Evolutionary conservation across 139 green algal species (phyloP).

Genomic region (Zygnema cylindricum): DNA sequence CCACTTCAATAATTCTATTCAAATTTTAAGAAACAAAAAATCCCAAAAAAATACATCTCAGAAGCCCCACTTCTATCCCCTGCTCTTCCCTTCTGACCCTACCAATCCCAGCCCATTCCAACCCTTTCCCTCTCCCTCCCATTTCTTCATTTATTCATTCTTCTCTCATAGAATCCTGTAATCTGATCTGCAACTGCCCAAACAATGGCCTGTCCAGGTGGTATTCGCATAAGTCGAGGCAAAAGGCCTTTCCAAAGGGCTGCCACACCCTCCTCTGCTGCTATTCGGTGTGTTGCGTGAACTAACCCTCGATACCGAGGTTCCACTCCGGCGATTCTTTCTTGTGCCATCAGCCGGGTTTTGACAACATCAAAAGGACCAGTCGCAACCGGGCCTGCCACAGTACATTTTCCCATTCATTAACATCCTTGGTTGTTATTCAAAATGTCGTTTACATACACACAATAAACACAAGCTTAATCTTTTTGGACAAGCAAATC

Average conservation of each 20-base stretch:
- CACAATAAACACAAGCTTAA: no score
- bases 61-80: no score
- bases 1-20: no score
- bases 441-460: no score
- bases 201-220: conserved; percentile 92
- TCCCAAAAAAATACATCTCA: no score
- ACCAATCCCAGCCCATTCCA: no score
- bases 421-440: no score
- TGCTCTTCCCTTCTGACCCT: no score
- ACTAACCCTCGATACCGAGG: conserved; percentile 84
- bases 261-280: conserved; percentile 80
- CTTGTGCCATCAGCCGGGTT: conserved; percentile 88
- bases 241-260: conserved; percentile 90
- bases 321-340: conserved; percentile 26
- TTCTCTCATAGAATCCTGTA: conserved; percentile 47
- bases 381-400: conserved; percentile 75
- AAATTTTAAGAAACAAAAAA: no score
- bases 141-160: background rate
- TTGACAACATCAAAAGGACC: conserved; percentile 95
- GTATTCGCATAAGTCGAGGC: conserved; percentile 91
- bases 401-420: no score
- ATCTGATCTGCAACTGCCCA: conserved; percentile 89
- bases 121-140: no score
- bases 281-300: conserved; percentile 80
- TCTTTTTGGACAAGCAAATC: no score